Base-by-base conservation (phyloP, 805 yeast species). In the Metschnikowia drakensbergensis region DNA sequence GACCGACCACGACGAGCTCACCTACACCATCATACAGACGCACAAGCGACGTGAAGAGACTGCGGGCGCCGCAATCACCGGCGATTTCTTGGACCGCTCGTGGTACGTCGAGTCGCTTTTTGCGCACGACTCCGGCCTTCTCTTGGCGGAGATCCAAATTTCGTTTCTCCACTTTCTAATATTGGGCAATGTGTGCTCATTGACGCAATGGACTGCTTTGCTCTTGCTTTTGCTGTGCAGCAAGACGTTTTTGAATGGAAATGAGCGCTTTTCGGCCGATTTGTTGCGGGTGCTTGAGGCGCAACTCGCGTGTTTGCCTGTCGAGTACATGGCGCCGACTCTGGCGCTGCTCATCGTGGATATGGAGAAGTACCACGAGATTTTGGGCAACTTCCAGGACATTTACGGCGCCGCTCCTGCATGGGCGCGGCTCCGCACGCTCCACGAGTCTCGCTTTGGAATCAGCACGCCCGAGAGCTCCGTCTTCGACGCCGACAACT, bases 101-200 rank as follows among this genome's bases (percentile, higher is more conserved):
- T 80, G 87, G 83, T 81, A 79, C 55, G 57, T 84, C 10, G 55
- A 64, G 17, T 53, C 68, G 32, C 58, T 77, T 6, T 74, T 61
- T 37, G 68, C 67, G 25, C 56, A 54, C 23, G 71, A 60, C 45
- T 54, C 37, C 17, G 59, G 58, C 0, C 40, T 58, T 2, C 52
- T 80, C 3, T 51, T 82, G 4, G 80, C 81, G 1, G 89, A 86
- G 56, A 58, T 82, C 5, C 81, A 82, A 54, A 58, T 83, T 22
- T 59, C 77, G 2, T 85, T 73, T 51, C 44, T 82, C 1, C 66
- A 76, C 47, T 68, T 76, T 37, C 57, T 81, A 1, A 55, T 81
- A 0, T 68, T 84, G 52, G 87, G 84, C 11, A 86, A 84, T 60
- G 77, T 78, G 57, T 79, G 86, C 17, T 80, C 84, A 10, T 75